Base-by-base conservation (phyloP, 352 stramenopile genomes). In the Phytophthora multivora region DNA sequence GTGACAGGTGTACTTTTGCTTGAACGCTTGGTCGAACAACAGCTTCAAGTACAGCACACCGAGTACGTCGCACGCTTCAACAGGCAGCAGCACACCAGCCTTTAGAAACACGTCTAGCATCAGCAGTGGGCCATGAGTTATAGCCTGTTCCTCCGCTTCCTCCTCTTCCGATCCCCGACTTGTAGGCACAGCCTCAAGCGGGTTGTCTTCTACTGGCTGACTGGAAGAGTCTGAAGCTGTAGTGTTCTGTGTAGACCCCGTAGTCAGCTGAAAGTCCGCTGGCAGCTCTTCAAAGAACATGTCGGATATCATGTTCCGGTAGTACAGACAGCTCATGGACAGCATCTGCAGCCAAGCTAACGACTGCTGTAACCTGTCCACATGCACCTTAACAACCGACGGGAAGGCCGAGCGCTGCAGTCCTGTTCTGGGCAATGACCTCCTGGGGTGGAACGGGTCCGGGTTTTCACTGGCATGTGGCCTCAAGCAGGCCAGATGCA, bases 11-110 rank as follows among this genome's bases (percentile, higher is more conserved):
- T 90, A 95, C 59, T 77, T 69, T 56, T 90, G 73, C 67, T 95
- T 95, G 71, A 95, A 95, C 28, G 63, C 53, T 50, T 89, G 73
- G 63, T 93, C 86, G 30, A 95, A 93, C 6, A 95, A 61, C 12
- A 95, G 68, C 45, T 93, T 91, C 33, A 95, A 51, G 55, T 90
- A 95, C 36, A 95, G 51, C 13, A 95, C 86, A 7, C 86, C 83
- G n/a, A 95, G 77, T 5, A 80, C 78, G 41, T 95, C 86, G 35
- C 79, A 89, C 35, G 76, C 79, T 41, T 92, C 83, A 8, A 90
- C 62, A 4, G 86, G 86, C 3, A 95, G 59, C 43, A 95, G 33
- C 2, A 95, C 71, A 6, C 86, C 82, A 0, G 78, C 79, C 26
- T 89, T 86, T 10, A 95, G 63, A 39, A 91, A 91, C 42, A 91